phyloP scores from a whole-genome alignment of 2,329 filamentous ascomycete genomes.

The Penicillium sp. region DNA sequence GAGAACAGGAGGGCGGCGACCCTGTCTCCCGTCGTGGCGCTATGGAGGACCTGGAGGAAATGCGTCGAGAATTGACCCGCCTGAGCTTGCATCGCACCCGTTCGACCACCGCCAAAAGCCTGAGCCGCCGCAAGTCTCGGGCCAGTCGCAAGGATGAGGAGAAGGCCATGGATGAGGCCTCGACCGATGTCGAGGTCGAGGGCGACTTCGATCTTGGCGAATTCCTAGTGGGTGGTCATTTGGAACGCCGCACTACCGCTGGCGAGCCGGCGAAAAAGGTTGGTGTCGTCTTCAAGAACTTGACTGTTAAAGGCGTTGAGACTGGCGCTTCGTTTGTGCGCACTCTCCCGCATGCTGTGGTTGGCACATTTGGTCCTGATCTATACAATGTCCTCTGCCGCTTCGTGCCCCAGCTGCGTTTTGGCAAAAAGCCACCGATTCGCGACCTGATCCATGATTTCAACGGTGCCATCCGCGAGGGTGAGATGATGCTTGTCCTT shows the following conservation, averaged over 20 bases:
- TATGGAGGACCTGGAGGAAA: slow-evolving; percentile 63
- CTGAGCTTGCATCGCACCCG: slow-evolving; percentile 52
- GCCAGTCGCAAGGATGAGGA: slow-evolving; percentile 44
- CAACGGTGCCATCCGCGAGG: slow-evolving; percentile 67
- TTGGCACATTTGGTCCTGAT: slow-evolving; percentile 81
- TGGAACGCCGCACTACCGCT: slow-evolving; percentile 70
- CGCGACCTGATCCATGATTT: slow-evolving; percentile 68
- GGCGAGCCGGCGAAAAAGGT: slow-evolving; percentile 74
- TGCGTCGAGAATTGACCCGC: slow-evolving; percentile 59
- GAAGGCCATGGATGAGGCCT: slow-evolving; percentile 52
- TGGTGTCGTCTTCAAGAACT: slow-evolving; percentile 75
- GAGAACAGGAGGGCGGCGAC: slow-evolving; percentile 62
- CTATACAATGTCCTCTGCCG: slow-evolving; percentile 67
- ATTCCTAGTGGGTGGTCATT: slow-evolving; percentile 75
- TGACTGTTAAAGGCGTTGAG: slow-evolving; percentile 74
- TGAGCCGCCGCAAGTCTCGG: slow-evolving; percentile 32
- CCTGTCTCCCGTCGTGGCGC: slow-evolving; percentile 58
- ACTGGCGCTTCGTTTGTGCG: slow-evolving; percentile 70
- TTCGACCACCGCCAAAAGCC: slow-evolving; percentile 32
- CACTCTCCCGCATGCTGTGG: slow-evolving; percentile 72
- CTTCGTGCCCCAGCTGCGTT: slow-evolving; percentile 57
- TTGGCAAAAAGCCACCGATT: slow-evolving; percentile 54
- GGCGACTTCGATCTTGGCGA: slow-evolving; percentile 68
- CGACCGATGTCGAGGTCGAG: slow-evolving; percentile 24
- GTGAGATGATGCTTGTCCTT: slow-evolving; percentile 74